A percentile compares a stretch with the other conserved stretches of the same genome.
phyloP scores from a whole-genome alignment of 2,329 filamentous ascomycete species.

The Immersiporthe knoxdaviesiana region DNA sequence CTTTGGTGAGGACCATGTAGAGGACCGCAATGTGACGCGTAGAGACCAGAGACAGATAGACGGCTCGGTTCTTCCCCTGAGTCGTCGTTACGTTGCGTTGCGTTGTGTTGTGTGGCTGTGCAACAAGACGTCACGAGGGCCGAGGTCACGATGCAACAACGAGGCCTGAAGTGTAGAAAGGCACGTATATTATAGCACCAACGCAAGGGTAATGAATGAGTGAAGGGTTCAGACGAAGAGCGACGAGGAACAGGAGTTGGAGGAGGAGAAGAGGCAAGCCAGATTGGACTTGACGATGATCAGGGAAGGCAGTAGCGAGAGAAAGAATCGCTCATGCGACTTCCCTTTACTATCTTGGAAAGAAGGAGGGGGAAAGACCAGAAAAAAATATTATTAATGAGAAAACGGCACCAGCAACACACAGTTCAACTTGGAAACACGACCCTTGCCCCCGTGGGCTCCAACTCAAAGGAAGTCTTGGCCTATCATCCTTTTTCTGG shows the following conservation, averaged over 20 bases:
- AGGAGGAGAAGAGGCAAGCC: background rate
- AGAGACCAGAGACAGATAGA: background rate
- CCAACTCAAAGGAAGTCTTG: background rate
- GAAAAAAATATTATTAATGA: background rate
- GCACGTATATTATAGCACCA: background rate
- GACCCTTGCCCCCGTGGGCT: background rate
- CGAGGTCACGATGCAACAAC: background rate
- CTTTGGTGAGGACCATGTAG: background rate
- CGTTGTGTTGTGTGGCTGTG: conserved; percentile 13
- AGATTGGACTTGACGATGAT: background rate
- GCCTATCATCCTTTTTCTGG: background rate
- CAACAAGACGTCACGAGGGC: conserved; percentile 18
- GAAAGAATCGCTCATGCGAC: background rate
- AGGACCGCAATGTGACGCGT: background rate
- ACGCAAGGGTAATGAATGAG: background rate
- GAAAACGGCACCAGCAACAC: background rate
- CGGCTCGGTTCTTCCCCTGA: background rate
- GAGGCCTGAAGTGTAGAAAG: background rate
- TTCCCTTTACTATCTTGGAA: background rate
- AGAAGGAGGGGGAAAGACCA: background rate
- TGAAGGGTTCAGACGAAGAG: background rate
- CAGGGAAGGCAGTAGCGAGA: background rate
- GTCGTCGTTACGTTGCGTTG: background rate
- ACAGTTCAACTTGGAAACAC: background rate
- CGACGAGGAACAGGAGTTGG: no score